Conservation (phyloP, 768 basidiomycete species). For the Lactarius psammicola region DNA sequence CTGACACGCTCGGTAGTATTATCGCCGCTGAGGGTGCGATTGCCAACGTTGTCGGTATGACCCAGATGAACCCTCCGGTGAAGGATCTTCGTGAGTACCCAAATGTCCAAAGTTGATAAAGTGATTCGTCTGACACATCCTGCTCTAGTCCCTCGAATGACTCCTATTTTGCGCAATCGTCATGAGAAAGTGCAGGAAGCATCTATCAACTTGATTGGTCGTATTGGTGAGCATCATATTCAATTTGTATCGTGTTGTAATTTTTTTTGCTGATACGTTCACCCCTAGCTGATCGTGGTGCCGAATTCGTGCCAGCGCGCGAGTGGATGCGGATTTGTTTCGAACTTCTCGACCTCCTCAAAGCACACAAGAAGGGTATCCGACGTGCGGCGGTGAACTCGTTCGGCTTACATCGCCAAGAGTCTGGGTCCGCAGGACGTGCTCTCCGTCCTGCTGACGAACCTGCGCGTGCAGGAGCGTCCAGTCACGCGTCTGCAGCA, state of each 20-base stretch:
- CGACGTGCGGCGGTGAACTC: constrained; percentile 99
- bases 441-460: constrained; percentile 90
- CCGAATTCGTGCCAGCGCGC: constrained; percentile 96
- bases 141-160: constrained; percentile 91
- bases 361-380: constrained; percentile 99
- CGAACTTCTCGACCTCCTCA: constrained; percentile 92
- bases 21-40: constrained; percentile 99
- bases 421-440: constrained; percentile 99
- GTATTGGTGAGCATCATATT: constrained; percentile 57
- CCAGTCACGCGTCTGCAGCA: constrained; percentile 97
- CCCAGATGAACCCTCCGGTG: constrained; percentile 99
- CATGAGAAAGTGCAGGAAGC: constrained; percentile 99
- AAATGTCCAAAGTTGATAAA: not conserved
- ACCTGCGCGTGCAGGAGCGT: constrained; percentile 98
- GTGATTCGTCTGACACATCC: not conserved
- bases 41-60: constrained; percentile 99
- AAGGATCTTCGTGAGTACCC: constrained; percentile 89
- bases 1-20: constrained; percentile 98
- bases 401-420: constrained; percentile 99
- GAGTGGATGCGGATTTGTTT: constrained; percentile 99
- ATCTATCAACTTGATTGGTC: constrained; percentile 98
- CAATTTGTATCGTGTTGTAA: not conserved
- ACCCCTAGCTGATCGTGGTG: constrained; percentile 86
- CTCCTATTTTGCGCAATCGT: constrained; percentile 97
- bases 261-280: constrained; percentile 8